Percentiles rank a stretch among this genome's conserved stretches.
These are phyloP conservation scores for Scedosporium aurantiacum DNA, from an alignment of 2,329 filamentous ascomycete species.

Conservation along the genomic window DNA sequence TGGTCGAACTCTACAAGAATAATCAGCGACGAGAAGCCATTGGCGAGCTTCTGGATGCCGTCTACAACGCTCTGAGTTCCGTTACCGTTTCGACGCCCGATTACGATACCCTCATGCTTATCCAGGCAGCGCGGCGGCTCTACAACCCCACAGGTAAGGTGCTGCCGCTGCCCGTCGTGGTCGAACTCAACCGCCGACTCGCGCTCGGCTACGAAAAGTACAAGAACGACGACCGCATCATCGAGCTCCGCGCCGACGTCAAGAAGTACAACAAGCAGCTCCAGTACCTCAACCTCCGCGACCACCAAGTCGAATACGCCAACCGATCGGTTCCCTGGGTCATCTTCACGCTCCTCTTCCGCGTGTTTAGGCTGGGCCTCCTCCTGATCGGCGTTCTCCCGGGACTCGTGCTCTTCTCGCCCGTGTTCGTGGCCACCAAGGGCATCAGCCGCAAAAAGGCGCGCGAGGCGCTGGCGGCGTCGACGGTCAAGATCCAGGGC, in stretches of 20 bases:
- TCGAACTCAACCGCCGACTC: conserved; percentile 85
- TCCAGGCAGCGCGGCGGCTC: conserved; percentile 83
- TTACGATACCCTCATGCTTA: conserved; percentile 93
- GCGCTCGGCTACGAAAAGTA: conserved; percentile 86
- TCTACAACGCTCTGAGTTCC: conserved; percentile 72
- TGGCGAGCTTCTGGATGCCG: conserved; percentile 70
- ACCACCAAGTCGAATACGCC: conserved; percentile 90
- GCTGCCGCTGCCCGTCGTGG: conserved; percentile 79
- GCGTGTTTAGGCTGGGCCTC: conserved; percentile 64
- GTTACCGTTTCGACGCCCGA: conserved; percentile 90
- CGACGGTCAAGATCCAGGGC: conserved; percentile 78
- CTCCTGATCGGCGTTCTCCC: conserved; percentile 75
- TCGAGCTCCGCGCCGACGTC: conserved; percentile 63
- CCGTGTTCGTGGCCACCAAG: conserved; percentile 77
- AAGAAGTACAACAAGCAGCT: conserved; percentile 80
- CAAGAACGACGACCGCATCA: conserved; percentile 80
- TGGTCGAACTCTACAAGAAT: conserved; percentile 75
- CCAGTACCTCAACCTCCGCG: conserved; percentile 73
- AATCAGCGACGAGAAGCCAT: conserved; percentile 82
- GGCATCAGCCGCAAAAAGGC: conserved; percentile 74
- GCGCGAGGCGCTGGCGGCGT: conserved; percentile 71
- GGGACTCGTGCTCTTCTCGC: conserved; percentile 76
- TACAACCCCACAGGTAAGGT: conserved; percentile 95
- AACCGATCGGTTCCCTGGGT: conserved; percentile 71
- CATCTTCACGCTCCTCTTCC: conserved; percentile 66